A percentile compares a stretch with the other conserved stretches of the same genome.
Evolutionary conservation across 2,329 filamentous ascomycete genomes (phyloP).

Genomic region (Colletotrichum ledebouriae): DNA sequence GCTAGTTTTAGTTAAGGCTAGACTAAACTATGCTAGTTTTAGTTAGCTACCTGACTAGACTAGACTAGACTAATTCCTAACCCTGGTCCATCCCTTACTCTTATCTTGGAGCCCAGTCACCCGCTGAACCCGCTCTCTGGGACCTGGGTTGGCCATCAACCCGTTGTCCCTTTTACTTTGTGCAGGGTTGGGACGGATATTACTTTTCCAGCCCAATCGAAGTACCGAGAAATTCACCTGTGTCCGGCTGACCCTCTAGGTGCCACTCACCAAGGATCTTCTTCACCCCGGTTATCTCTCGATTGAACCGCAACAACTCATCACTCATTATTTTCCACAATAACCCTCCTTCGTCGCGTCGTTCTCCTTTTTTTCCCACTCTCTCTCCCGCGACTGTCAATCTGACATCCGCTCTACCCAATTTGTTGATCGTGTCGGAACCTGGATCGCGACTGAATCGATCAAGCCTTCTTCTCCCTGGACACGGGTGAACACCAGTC

Average conservation of each 20-base stretch:
- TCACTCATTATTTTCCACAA: conserved; percentile 29
- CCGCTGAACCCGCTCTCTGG: conserved; percentile 21
- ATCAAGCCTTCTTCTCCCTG: conserved; percentile 24
- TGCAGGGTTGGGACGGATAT: conserved; percentile 18
- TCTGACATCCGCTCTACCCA: background rate
- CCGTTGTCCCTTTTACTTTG: conserved; percentile 3
- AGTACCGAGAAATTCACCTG: conserved; percentile 35
- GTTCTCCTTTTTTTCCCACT: conserved; percentile 11
- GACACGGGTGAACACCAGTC: conserved; percentile 11
- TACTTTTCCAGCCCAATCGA: conserved; percentile 24
- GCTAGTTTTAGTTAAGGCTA: too few relatives aligned
- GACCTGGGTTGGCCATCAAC: background rate
- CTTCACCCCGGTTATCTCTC: conserved; percentile 31
- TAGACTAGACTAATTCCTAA: too few relatives aligned
- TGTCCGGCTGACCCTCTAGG: conserved; percentile 38
- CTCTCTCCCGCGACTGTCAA: conserved; percentile 5
- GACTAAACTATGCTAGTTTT: too few relatives aligned
- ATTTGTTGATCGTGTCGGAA: conserved; percentile 17
- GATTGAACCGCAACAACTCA: conserved; percentile 19
- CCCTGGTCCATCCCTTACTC: background rate
- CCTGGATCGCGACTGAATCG: conserved; percentile 33
- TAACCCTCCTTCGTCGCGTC: conserved; percentile 28
- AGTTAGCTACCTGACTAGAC: too few relatives aligned
- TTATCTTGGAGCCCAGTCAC: conserved; percentile 20
- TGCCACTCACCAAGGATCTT: conserved; percentile 22